Evolutionary conservation across 2,329 filamentous ascomycete species (phyloP), one percentile per base, ranked within the genome.

Genomic region (Hortaea sp.): DNA sequence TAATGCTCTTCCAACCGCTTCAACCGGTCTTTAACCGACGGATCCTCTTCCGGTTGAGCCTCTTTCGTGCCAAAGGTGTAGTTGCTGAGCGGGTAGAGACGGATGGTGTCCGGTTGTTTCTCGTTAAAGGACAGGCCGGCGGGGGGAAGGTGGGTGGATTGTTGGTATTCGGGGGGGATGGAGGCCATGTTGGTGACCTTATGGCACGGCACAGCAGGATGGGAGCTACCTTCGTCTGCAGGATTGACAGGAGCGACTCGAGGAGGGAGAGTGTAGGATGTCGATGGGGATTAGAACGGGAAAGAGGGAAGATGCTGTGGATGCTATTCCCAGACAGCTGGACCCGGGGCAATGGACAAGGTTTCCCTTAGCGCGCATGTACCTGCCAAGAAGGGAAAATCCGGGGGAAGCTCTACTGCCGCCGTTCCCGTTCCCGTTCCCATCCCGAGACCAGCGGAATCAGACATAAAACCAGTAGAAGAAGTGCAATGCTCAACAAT

Each of bases 11-110:
- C 88, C n/a, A 98, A 77, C 6, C 92, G 82, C 72, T 90, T 89
- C 54, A 98, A 74, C 2, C 92, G 85, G 47, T 92, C 89, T 47
- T 95, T 79, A 2, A 98, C 92, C 0, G 88, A 95, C 0, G 90
- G 89, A 61, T 98, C 92, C 69, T 98, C 92, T 69, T 98, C 92
- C 2, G 90, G 92, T 65, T 98, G 92, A 20, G 86, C 94, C 73
- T 97, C 92, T 70, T 98, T 98, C 50, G 94, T 94, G 52, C 90
- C 90, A 62, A 98, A 97, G 27, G 92, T 97, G 75, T 98, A 98
- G 75, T 97, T 98, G 56, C 88, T 95, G 42, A 97, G 78, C 31
- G 92, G 92, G 39, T 48, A 51, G 6, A 51, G 46, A 5, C 57
- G 48, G 62, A 98, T 89, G 2, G 88, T 92, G 57, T 82, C 73